Conservation (phyloP, 345 rosid genomes). For the Euphorbia peplus region DNA sequence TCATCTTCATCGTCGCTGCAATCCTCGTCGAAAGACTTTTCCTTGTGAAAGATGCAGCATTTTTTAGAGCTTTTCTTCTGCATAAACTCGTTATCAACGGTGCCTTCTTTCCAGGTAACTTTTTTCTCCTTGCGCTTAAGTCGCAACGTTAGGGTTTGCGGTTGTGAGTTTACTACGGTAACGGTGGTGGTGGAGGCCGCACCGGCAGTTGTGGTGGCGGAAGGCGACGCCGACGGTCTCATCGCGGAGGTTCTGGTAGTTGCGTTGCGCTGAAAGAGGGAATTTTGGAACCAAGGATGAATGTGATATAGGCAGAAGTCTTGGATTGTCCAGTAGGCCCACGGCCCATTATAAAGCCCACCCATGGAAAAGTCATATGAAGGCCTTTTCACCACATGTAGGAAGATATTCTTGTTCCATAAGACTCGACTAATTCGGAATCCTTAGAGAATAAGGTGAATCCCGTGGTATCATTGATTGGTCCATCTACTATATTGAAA, state of each 20-base stretch:
- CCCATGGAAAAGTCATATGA: too few relatives aligned
- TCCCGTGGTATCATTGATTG: too few relatives aligned
- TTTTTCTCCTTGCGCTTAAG: conserved; percentile 75
- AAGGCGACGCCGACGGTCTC: not conserved
- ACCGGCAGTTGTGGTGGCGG: conserved; percentile 31
- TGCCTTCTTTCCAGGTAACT: conserved; percentile 94
- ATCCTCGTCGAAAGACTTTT: conserved; percentile 90
- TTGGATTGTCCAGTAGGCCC: not conserved
- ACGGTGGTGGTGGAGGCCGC: conserved; percentile 47
- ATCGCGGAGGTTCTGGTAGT: not conserved
- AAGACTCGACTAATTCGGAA: too few relatives aligned
- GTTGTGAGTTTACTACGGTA: conserved; percentile 40
- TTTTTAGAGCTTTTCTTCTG: conserved; percentile 95
- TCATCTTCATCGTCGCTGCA: conserved; percentile 70
- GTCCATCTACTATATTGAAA: too few relatives aligned
- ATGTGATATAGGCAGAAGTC: not conserved
- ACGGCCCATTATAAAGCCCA: not conserved
- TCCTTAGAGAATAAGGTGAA: too few relatives aligned
- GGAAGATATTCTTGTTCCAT: too few relatives aligned
- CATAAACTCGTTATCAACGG: conserved; percentile 95
- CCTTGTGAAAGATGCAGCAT: conserved; percentile 95
- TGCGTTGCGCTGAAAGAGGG: not conserved
- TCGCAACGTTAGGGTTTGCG: conserved; percentile 57
- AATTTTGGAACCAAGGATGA: not conserved
- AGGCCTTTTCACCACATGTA: too few relatives aligned